Base-by-base conservation (phyloP, 805 yeast species). In the Saturnispora kantuleensis region DNA sequence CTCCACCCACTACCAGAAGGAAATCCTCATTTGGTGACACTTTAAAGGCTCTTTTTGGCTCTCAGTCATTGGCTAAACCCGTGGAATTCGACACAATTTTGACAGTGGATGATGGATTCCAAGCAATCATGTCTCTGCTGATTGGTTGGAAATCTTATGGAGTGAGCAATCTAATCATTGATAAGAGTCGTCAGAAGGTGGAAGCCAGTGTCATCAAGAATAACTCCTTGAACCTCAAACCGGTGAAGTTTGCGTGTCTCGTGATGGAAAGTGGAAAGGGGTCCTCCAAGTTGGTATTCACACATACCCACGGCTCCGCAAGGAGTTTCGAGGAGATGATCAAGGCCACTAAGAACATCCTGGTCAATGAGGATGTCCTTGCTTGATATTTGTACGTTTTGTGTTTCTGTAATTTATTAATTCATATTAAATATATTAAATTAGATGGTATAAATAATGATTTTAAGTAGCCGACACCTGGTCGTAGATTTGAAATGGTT, bases 141-240 rank as follows among this genome's bases (percentile, higher is more conserved):
- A 67, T 62, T 38, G 77, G 81, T 13, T 83, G 93, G 93, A 71
- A 76, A 11, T 76, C 73, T 48, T 81, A 81, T 54, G 90, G 93
- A 8, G 62, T 83, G 53, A 75, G 73, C 51, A 71, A 76, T 48
- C 68, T 83, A 47, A 65, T 62, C 33, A 62, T 73, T 38, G 71
- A 71, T 51, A 65, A 68, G 16, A 60, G 65, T 4, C 59, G 65
- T 6, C 59, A 65, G 53, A 67, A 66, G 30, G 67, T 83, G 29
- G 72, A 71, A n/a, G 89, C 87, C 43, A 69, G 75, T 15, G 72
- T 83, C 31, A 68, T 85, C 1, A 77, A 74, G 51, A 68, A 70
- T 47, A 82, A 83, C 59, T 67, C 80, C 2, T 64, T 82, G 53
- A 74, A 81, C 39, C 64, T 81, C 54, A 77, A 77, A 60, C 71